phyloP scores from a whole-genome alignment of 768 basidiomycete genomes.

The Kwoniella shandongensis region DNA sequence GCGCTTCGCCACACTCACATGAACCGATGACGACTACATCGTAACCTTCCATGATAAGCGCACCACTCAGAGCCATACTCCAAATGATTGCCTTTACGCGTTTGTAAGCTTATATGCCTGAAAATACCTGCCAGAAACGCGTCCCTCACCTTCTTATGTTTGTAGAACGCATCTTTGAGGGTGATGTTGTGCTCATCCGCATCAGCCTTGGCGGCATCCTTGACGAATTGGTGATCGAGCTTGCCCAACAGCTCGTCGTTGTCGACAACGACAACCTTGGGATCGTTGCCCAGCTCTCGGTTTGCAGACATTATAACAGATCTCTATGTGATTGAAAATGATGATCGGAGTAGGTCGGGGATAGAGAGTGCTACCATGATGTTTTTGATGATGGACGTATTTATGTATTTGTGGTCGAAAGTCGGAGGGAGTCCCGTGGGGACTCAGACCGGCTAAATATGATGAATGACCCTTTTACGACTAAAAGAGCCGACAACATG shows the following conservation, averaged over 20 bases:
- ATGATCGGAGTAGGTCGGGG: too few relatives aligned
- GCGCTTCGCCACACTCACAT: slow-evolving; percentile 4
- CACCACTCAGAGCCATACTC: slow-evolving; percentile 34
- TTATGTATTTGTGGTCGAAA: background rate
- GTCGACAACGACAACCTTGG: slow-evolving; percentile 16
- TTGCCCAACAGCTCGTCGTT: slow-evolving; percentile 28
- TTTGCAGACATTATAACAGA: background rate
- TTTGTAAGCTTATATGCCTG: background rate
- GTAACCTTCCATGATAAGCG: slow-evolving; percentile 40
- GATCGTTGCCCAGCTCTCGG: background rate
- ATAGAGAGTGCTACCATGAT: background rate
- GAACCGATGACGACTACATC: slow-evolving; percentile 17
- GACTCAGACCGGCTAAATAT: background rate
- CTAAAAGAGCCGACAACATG: too few relatives aligned
- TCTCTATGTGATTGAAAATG: background rate
- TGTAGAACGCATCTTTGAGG: slow-evolving; percentile 39
- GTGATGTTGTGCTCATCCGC: slow-evolving; percentile 44
- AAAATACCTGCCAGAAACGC: too few relatives aligned
- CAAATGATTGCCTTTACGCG: slow-evolving; percentile 36
- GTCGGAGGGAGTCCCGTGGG: background rate
- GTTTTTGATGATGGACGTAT: background rate
- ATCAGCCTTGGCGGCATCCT: slow-evolving; percentile 48
- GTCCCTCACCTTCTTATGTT: slow-evolving; percentile 38
- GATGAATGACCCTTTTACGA: background rate
- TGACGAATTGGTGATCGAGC: slow-evolving; percentile 31